Evolutionary conservation across 2,329 filamentous ascomycete species (phyloP), one percentile per base, ranked within the genome.

Genomic region (Bipolaris bicolor): DNA sequence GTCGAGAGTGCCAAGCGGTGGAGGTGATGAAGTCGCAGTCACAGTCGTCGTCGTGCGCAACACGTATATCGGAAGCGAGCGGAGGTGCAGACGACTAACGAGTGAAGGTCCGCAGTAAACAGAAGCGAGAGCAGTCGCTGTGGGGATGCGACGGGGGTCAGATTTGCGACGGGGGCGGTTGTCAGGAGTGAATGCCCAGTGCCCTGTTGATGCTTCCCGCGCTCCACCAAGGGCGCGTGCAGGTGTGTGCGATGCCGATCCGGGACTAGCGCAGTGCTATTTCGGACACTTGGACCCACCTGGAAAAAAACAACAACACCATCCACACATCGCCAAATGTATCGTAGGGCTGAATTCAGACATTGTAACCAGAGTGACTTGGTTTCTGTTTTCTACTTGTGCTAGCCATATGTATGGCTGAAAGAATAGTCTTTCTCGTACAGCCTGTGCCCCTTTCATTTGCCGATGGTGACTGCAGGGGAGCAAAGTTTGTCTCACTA

Each of bases 111-210:
- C 57, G 49, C 58, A 49, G 51, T 44, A 52, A 60, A 57, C 59
- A 63, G 60, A 53, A 67, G 58, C 60, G 60, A 67, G 55, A 39
- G 64, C 48, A 61, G 57, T 56, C 54, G 61, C 61, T 45, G 66
- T 57, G 63, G 65, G 48, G 60, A 63, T 67, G 57, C 51, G 52
- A 55, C 56, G 64, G 58, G 55, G 66, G 64, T 65, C 58, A 60
- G 53, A 44, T 50, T 45, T 55, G 51, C 43, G 57, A 57, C 54
- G 58, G 60, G 58, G 61, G 60, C 62, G 68, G 69, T 73, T 72
- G 71, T 70, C 66, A 71, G 63, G 71, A 65, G 65, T 62, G 63
- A 66, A 64, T 67, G 64, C 63, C 58, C 53, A 66, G 63, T 67
- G 64, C 63, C 58, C 53, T 52, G 49, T 57, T 57, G 54, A 48